Base-by-base conservation (phyloP, 2,329 filamentous ascomycete genomes). In the Fusarium oligoseptatum region DNA sequence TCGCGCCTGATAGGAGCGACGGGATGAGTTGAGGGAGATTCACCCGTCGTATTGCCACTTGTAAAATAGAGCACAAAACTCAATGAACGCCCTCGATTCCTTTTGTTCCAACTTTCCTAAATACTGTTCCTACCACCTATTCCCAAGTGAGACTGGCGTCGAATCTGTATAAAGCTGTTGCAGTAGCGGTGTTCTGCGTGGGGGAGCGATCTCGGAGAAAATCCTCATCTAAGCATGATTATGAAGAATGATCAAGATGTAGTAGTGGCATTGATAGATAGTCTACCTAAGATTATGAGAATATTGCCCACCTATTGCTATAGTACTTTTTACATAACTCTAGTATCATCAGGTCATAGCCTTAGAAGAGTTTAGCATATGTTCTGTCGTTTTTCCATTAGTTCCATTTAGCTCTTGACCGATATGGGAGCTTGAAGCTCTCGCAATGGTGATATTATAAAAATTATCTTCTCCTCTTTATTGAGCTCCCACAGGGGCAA, bases 11-110 rank as follows among this genome's bases (percentile, higher is more conserved):
- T 65, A 81, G 85, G 84, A 85, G 84, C 83, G 85, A 83, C 80
- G 82, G 84, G 82, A 58, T 82, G 84, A 81, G 80, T 70, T 81
- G 74, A 83, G 83, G 82, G 82, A 82, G 81, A 83, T 83, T 83
- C 81, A 83, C 85, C 84, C 83, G 82, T 85, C 85, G 84, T 85
- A 84, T 85, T 85, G 85, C 84, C 85, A 86, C 85, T 88, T 90
- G 88, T 90, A 90, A 90, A 89, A 88, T 90, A 89, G 88, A 90
- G 88, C 84, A 84, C 81, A 87, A 87, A 87, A 87, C 87, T 88
- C 87, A 89, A 89, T 86, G 84, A 87, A 89, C 80, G 86, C 86
- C 88, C 87, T 89, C 86, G 84, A 88, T 90, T 90, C 85, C 85
- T 85, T 89, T 89, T 88, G 87, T 89, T 84, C 81, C 64, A 66